Percentiles rank a stretch among this genome's conserved stretches.
Evolutionary conservation across 2,329 filamentous ascomycete species (phyloP).

Genomic region (Kalmusia sp.): DNA sequence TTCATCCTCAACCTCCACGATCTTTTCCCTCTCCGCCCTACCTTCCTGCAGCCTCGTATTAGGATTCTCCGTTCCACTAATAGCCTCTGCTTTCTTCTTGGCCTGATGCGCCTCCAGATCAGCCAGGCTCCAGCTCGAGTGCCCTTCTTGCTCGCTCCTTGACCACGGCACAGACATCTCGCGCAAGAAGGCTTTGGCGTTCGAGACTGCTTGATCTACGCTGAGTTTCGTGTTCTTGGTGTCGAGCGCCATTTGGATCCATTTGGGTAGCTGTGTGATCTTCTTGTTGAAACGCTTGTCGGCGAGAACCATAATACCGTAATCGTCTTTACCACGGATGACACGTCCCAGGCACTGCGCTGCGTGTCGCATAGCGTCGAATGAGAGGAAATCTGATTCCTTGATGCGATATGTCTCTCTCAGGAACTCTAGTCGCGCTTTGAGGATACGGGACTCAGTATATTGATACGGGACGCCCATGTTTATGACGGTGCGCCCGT

Average conservation of each 20-base stretch:
- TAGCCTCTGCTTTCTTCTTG: constrained; percentile 73
- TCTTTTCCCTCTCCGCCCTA: constrained; percentile 32
- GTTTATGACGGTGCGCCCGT: constrained; percentile 92
- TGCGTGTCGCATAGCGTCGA: constrained; percentile 99
- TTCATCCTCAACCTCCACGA: constrained; percentile 36
- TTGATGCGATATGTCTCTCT: constrained; percentile 95
- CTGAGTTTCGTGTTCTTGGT: constrained; percentile 89
- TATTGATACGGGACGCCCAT: constrained; percentile 99
- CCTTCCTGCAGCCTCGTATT: constrained; percentile 47
- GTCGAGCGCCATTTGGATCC: constrained; percentile 88
- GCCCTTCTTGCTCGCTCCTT: constrained; percentile 83
- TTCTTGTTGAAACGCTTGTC: constrained; percentile 95
- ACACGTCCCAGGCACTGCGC: constrained; percentile 96
- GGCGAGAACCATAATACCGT: constrained; percentile 98
- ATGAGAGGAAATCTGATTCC: constrained; percentile 97
- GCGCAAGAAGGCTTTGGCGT: constrained; percentile 85
- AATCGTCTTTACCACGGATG: constrained; percentile 94
- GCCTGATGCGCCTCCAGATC: constrained; percentile 81
- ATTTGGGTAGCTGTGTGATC: constrained; percentile 87
- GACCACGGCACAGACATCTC: constrained; percentile 93
- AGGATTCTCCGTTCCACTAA: constrained; percentile 64
- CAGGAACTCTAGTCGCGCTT: constrained; percentile 94
- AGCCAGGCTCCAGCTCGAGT: constrained; percentile 86
- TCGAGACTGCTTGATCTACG: constrained; percentile 92
- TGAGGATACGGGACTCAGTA: constrained; percentile 95